Percentiles rank a stretch among this genome's conserved stretches.
These are phyloP conservation scores for Bruguiera parviflora DNA, from an alignment of 345 rosid species.

Conservation along the genomic window DNA sequence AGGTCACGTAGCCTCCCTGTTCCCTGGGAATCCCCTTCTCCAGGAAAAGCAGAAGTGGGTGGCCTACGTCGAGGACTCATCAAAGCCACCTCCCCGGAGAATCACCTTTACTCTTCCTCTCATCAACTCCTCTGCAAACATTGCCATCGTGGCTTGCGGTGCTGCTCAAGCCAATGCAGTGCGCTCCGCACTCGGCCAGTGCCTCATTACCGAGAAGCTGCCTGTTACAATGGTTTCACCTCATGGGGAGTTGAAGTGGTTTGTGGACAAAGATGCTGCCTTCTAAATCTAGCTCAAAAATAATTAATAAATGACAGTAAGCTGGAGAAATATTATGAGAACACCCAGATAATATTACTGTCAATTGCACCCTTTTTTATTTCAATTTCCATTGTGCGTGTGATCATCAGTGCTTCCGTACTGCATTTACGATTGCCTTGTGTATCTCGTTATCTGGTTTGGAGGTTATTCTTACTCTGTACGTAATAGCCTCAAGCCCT, in stretches of 20 bases:
- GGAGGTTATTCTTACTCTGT: too few species aligned
- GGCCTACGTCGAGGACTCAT: slow-evolving; percentile 60
- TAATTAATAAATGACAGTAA: too few species aligned
- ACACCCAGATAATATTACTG: too few species aligned
- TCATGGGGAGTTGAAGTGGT: slow-evolving; percentile 70
- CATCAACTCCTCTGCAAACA: slow-evolving; percentile 65
- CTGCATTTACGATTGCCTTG: too few species aligned
- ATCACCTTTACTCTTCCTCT: slow-evolving; percentile 77
- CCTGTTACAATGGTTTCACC: slow-evolving; percentile 64
- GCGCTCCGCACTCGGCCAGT: slow-evolving; percentile 40
- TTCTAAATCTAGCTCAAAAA: not conserved
- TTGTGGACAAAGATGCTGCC: slow-evolving; percentile 69
- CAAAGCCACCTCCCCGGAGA: slow-evolving; percentile 76
- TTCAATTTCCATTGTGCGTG: too few species aligned
- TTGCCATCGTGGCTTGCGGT: slow-evolving; percentile 64
- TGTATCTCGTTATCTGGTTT: too few species aligned
- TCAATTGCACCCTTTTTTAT: too few species aligned
- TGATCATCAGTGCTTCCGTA: too few species aligned
- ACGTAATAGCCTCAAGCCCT: too few species aligned
- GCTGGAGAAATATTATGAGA: too few species aligned
- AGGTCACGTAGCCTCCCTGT: slow-evolving; percentile 76
- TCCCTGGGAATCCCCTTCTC: slow-evolving; percentile 65
- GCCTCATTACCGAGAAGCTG: slow-evolving; percentile 30
- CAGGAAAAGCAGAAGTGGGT: slow-evolving; percentile 67
- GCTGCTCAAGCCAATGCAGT: slow-evolving; percentile 59